Conservation (phyloP, 2,329 filamentous ascomycete species). For the Epichloe uncinata region DNA sequence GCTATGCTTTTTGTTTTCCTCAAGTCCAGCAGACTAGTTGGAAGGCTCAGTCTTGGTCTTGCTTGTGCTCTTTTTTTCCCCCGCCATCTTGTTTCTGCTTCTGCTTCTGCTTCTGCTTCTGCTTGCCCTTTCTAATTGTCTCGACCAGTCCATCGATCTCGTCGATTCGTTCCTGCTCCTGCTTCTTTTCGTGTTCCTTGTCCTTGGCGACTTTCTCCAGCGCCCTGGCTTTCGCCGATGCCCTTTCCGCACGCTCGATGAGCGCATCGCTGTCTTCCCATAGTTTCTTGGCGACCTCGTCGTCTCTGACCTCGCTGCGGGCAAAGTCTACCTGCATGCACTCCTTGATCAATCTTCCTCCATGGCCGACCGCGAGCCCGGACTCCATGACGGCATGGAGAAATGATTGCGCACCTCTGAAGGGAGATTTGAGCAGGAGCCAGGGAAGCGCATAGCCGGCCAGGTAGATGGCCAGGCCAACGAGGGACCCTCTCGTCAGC, state of each 20-base stretch:
- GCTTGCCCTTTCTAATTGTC: slow-evolving; percentile 30
- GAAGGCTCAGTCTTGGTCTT: neutral
- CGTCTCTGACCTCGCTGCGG: slow-evolving; percentile 62
- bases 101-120: slow-evolving; percentile 13
- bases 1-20: no score
- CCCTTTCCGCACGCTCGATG: slow-evolving; percentile 70
- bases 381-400: slow-evolving; percentile 77
- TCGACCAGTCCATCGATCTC: slow-evolving; percentile 26
- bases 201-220: slow-evolving; percentile 25
- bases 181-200: slow-evolving; percentile 18
- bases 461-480: slow-evolving; percentile 67
- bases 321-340: slow-evolving; percentile 64
- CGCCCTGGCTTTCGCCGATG: slow-evolving; percentile 46
- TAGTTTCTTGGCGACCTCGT: slow-evolving; percentile 66
- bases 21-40: neutral
- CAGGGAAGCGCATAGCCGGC: slow-evolving; percentile 69
- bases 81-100: neutral
- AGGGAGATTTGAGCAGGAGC: slow-evolving; percentile 74
- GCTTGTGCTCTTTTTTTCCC: neutral
- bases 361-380: slow-evolving; percentile 47
- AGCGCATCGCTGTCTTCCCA: slow-evolving; percentile 84
- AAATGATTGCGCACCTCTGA: slow-evolving; percentile 76
- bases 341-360: slow-evolving; percentile 74
- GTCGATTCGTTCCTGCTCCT: slow-evolving; percentile 19
- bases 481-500: slow-evolving; percentile 72